Base-by-base conservation (phyloP, 768 basidiomycete genomes). In the Panellus pusillus region DNA sequence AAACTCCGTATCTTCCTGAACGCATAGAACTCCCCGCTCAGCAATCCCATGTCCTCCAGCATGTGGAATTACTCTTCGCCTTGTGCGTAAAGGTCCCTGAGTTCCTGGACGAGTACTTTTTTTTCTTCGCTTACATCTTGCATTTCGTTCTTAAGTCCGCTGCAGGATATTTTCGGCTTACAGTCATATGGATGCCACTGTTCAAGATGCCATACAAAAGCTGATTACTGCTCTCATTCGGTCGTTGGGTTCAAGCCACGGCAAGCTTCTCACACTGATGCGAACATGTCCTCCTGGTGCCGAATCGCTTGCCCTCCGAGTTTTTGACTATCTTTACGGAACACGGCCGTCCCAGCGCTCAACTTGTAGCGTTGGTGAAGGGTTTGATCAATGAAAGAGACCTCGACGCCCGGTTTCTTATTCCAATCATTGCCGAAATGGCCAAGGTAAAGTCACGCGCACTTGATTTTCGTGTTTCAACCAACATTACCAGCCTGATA, bases 351-450 rank as follows among this genome's bases (percentile, higher is more conserved):
- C 84, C 92, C 12, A 91, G 87, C 58, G 61, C 84, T 2, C 87
- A 89, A 61, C 74, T 97, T n/a, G 90, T 95, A 5, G 84, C 87
- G 2, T 72, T 97, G 41, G 90, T 98, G 51, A 97, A 96, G 70
- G 82, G 79, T 19, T 80, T 98, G 40, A 86, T 97, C 62, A 81
- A 79, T 50, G 89, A 94, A 71, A 83, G 89, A 20, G 86, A 96
- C 65, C 83, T 97, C 24, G 91, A 96, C 67, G 89, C 94, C 15
- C 81, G 91, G 17, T 98, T 98, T 75, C 83, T 98, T 43, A 90
- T 97, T 55, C 91, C 94, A n/a, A 95, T 99, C 67, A 93, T 99
- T 58, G 88, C 89, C 24, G 95, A 98, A 66, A 92, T 98, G 86
- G 93, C 96, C 73, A 97, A 97, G 84, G 93, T 93, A 67, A 56